phyloP scores from a whole-genome alignment of 129 eudicot genomes.

The Flaveria ramosissima region DNA sequence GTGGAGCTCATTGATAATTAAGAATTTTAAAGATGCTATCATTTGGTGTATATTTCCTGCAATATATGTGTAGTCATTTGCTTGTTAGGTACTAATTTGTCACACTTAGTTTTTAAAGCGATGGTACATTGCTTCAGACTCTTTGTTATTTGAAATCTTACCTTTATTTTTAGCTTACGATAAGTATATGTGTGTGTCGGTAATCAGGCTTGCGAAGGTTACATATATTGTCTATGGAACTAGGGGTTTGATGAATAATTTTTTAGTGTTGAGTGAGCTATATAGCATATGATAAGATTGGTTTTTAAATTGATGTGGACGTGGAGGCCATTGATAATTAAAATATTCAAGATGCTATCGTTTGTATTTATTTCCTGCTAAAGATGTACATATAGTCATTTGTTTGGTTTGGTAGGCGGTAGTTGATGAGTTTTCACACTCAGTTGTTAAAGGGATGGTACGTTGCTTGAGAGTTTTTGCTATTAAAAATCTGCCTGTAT shows the following conservation, averaged over 20 bases:
- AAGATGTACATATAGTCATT: neutral
- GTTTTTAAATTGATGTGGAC: neutral
- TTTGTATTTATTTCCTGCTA: neutral
- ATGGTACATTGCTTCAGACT: too few species aligned
- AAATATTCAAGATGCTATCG: neutral
- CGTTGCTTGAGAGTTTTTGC: too few species aligned
- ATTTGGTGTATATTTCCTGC: neutral
- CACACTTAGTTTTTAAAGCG: too few species aligned
- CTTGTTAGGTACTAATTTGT: too few species aligned
- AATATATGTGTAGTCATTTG: neutral
- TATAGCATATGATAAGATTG: neutral
- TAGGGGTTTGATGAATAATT: neutral
- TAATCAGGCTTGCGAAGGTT: neutral
- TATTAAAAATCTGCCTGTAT: too few species aligned
- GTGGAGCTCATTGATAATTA: neutral
- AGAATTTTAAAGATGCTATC: neutral
- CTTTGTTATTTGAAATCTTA: too few species aligned
- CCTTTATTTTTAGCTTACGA: too few species aligned
- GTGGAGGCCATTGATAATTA: neutral
- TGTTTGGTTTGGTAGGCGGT: too few species aligned
- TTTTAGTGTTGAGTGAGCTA: neutral
- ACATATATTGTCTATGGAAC: neutral
- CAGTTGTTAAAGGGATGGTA: too few species aligned
- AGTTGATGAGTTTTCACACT: too few species aligned
- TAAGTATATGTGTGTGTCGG: too few species aligned